Base-by-base conservation (phyloP, 345 rosid species). In the Camelina sativa region DNA sequence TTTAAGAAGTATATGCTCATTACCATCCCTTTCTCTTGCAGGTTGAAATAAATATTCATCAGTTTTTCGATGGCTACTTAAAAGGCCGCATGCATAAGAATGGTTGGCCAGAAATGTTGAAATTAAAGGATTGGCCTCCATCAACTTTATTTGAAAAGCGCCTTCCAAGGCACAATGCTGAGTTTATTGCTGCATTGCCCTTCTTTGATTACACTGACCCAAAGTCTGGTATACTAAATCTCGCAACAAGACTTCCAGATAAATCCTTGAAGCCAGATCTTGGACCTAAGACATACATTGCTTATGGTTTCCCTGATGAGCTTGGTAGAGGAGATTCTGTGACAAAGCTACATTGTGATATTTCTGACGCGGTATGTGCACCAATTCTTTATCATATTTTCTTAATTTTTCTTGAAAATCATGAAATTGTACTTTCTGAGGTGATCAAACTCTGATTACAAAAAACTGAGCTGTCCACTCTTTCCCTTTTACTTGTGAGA, bases 221-320 rank as follows among this genome's bases (percentile, higher is more conserved):
- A 59, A 56, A 60, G 25, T 43, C 58, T 35, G 97, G 98, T 38
- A 72, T 76, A 57, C 65, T 86, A 53, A 91, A 93, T 68, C 81
- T 93, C 25, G 87, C 91, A 13, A 67, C 73, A 60, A 85, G 80
- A 73, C 82, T 93, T 78, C 97, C 93, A 3, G 16, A 62, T 6
- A 2, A 44, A 1, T 88, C 76, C 35, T 41, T 91, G 77, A 91
- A 86, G 80, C 96, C 98, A 7, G 93, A 93, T 80, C 81, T 91
- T 87, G 96, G 97, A 67, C 97, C 97, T 9, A 91, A 91, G 74
- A 85, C 96, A 2, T 87, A 88, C 65, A 89, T 93, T 75, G 96
- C 92, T 1, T 91, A 89, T 72, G 97, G 97, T 37, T 74, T 85
- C 76, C 74, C 70, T 71, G 80, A 88, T 72, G 98, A 89, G 76